phyloP scores from a whole-genome alignment of 2,329 filamentous ascomycete genomes.

The Trichoderma hamatum region DNA sequence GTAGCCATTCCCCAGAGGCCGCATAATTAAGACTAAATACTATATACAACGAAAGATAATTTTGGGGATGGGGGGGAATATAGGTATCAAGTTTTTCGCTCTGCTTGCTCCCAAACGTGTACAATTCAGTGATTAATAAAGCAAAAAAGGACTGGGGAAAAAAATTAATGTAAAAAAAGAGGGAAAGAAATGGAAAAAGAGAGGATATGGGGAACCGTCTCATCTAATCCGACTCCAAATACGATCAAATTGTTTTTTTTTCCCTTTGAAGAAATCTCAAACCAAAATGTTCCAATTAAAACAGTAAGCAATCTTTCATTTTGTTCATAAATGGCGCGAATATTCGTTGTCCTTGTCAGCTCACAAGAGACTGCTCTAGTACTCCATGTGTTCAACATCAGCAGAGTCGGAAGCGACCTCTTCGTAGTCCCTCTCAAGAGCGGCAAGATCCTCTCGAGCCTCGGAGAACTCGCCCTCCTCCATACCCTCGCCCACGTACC shows the following conservation, averaged over 20 bases:
- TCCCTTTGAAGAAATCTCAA: constrained; percentile 30
- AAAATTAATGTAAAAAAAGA: neutral
- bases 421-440: constrained; percentile 84
- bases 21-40: neutral
- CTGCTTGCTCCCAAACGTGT: constrained; percentile 37
- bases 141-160: constrained; percentile 10
- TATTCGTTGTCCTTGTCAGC: neutral
- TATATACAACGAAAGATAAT: constrained; percentile 22
- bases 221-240: constrained; percentile 20
- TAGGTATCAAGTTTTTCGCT: constrained; percentile 37
- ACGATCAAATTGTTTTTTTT: neutral
- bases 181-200: neutral
- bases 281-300: neutral
- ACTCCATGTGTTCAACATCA: constrained; percentile 71
- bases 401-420: constrained; percentile 77
- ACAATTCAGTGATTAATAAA: constrained; percentile 28
- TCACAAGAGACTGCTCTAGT: constrained; percentile 57
- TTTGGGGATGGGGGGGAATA: constrained; percentile 1
- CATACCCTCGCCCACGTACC: constrained; percentile 89
- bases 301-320: neutral
- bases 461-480: constrained; percentile 90
- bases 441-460: constrained; percentile 82
- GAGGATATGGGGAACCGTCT: constrained; percentile 24
- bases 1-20: neutral
- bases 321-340: neutral